Evolutionary conservation across 176 grass and related monocot species (phyloP).

Genomic region (Thalia dealbata): DNA sequence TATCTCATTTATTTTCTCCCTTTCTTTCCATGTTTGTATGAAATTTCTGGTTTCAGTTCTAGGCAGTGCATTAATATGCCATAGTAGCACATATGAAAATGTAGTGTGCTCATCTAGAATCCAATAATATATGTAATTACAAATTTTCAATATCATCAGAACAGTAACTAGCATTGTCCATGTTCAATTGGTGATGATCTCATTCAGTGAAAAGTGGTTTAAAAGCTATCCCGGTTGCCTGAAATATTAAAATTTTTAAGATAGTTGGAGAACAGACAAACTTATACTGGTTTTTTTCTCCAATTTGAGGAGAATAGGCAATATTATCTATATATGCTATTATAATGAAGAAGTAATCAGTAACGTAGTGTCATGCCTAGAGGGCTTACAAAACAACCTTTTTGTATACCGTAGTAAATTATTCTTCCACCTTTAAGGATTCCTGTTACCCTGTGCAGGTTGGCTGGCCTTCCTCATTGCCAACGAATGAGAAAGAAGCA

Average conservation of each 20-base stretch:
- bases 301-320: not conserved
- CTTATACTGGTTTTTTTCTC: too few species aligned
- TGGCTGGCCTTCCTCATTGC: slow-evolving; percentile 93
- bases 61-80: not conserved
- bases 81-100: too few species aligned
- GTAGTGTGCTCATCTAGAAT: too few species aligned
- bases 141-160: too few species aligned
- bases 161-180: too few species aligned
- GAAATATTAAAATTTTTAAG: too few species aligned
- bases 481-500: slow-evolving; percentile 85
- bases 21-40: not conserved
- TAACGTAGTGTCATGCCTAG: not conserved
- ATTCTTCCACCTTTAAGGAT: not conserved
- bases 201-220: too few species aligned
- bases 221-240: too few species aligned
- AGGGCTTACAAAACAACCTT: not conserved
- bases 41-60: not conserved
- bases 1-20: not conserved
- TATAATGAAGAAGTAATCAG: not conserved
- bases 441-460: slow-evolving; percentile 38
- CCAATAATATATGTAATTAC: too few species aligned
- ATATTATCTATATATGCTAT: not conserved
- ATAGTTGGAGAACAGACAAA: too few species aligned
- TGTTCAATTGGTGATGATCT: too few species aligned
- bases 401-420: not conserved